phyloP scores from a whole-genome alignment of 306 rosid genomes.

The Ochetophila trinervis region DNA sequence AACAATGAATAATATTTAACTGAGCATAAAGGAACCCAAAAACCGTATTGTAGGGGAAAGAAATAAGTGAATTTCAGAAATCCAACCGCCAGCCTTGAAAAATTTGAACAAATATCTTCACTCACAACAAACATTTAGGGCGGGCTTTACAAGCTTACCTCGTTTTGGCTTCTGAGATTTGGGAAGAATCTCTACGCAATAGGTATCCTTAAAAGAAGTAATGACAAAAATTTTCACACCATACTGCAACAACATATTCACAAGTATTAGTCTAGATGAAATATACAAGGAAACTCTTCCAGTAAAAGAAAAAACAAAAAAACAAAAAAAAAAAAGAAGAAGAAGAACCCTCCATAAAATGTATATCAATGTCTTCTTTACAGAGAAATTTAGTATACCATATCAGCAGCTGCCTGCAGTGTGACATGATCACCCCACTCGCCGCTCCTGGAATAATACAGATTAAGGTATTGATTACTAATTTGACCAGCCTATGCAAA shows the following conservation, averaged over 20 bases:
- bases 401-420: conserved; percentile 86
- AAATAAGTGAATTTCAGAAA: background rate
- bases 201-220: conserved; percentile 83
- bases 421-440: conserved; percentile 98
- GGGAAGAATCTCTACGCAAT: conserved; percentile 87
- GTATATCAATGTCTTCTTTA: background rate
- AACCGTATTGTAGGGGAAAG: background rate
- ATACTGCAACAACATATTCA: conserved; percentile 46
- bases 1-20: background rate
- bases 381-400: conserved; percentile 35
- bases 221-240: conserved; percentile 65
- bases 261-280: conserved; percentile 22
- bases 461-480: conserved; percentile 14
- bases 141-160: conserved; percentile 37
- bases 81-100: background rate
- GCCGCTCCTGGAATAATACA: conserved; percentile 60
- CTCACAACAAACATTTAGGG: conserved; percentile 10
- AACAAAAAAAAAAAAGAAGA: too few species aligned
- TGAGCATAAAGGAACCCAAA: background rate
- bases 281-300: conserved; percentile 1
- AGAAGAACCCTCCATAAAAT: too few species aligned
- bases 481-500: conserved; percentile 9
- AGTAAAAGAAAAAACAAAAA: conserved; percentile 3
- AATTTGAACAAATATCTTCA: background rate
- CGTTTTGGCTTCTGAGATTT: conserved; percentile 49